Base-by-base conservation (phyloP, 495 filamentous ascomycete genomes). In the Penicillium taxi region DNA sequence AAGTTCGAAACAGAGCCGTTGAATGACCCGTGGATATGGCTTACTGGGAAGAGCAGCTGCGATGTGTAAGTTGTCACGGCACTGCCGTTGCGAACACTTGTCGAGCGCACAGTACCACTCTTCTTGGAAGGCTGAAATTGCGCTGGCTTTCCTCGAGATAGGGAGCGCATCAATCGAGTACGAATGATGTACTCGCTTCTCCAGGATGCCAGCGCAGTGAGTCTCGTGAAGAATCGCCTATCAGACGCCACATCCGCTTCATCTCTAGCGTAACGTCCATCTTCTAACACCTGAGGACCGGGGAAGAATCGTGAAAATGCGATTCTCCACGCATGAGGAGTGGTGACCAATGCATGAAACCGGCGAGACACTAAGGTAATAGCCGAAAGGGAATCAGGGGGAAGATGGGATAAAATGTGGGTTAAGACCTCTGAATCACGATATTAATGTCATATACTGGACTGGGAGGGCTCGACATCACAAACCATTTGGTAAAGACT, bases 261-360 rank as follows among this genome's bases (percentile, higher is more conserved):
- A 50, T 63, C 35, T 13, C 44, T 27, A 24, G 48, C 26, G 24
- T 34, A 20, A 36, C 41, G 42, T 21, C 39, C 48, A 35, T 56
- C 39, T 16, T 55, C 59, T 26, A 70, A 37, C 5, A 61, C 61
- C 39, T 82, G 74, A 4, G 77, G 74, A 0, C 81, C 88, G 0
- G 84, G 84, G 53, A 96, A 96, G 66, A 78, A 90, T 9, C 87
- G 83, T 28, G 83, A 74, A 49, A 96, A 96, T 1, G 88, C 89
- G 38, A 80, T 81, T 30, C 85, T 73, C 89, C 89, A 96, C 2
- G 87, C 86, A 59, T 94, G 86, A 2, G 86, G 87, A 2, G 82
- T 85, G 2, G 84, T 94, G 28, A 94, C 81, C 38, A 96, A 63
- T 24, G 66, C 61, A 55, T 91, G 82, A 56, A 94, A 90, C 33